Evolutionary conservation across 805 yeast species (phyloP), one percentile per base, ranked within the genome.

Genomic region (Hermanozyma aechmeae): DNA sequence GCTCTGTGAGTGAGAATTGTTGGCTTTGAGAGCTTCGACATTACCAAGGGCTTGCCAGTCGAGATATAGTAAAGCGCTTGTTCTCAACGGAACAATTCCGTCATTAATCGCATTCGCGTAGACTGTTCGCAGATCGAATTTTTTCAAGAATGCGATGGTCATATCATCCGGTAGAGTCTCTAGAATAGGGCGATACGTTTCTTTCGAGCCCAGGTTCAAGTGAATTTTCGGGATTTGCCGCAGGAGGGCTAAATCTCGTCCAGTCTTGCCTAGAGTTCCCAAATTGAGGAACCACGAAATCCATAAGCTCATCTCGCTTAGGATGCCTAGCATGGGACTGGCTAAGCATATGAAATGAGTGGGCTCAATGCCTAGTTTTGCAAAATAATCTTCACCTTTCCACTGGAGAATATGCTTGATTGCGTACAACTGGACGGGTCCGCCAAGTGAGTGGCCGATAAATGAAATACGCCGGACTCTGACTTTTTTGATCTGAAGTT

Each of bases 51-150:
- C 67, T 17, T 50, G 48, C 53, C 61, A 63, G 37, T 63, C 70
- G 29, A 63, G 40, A 30, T 61, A 63, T 13, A 63, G 42, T 29
- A 63, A 44, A 1, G 66, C 63, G 18, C 65, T 49, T 1, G 70
- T 63, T 26, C 70, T 42, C 18, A 63, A 45, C 2, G 70, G 70
- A 1, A 61, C 68, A 13, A 63, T 62, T 2, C 70, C 70, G 35
- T 63, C 70, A 31, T 62, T 61, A 11, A 63, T 47, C 4, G 65
- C 64, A 38, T 63, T 63, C 12, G 70, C 68, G 37, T 63, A 63
- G 4, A 61, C 36, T 2, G 65, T 56, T 21, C 61, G 49, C 34
- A 50, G 52, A 16, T 43, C 42, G 30, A 63, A 63, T 25, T 38
- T 28, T 4, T 31, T 37, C 16, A 63, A 34, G 26, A 55, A 53